Base-by-base conservation (phyloP, 1,139 yeast species). In the Eremothecium sinecaudum region DNA sequence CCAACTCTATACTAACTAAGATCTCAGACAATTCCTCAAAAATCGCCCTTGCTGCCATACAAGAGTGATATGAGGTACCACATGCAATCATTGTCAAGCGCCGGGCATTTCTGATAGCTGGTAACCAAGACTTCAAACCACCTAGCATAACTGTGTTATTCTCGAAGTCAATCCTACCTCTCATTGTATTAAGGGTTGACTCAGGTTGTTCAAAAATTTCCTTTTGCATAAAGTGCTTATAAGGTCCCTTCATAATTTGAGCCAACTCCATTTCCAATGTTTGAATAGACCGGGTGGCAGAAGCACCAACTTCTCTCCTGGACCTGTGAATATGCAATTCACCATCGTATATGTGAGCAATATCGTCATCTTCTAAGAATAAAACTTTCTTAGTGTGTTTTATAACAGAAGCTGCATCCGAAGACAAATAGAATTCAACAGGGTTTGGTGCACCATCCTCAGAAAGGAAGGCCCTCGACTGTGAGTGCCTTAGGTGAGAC, bases 151-250 rank as follows among this genome's bases (percentile, higher is more conserved):
- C 81, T 30, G 64, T 66, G 48, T 71, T 70, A 56, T 79, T 77
- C 31, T 79, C 90, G 55, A 90, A 90, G 63, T 92, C 97, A 46
- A 90, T 73, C 67, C 99, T 84, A 57, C 99, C 99, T 70, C 98
- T 81, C 98, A 92, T 92, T 35, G 99, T 90, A 68, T 90, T 92
- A 60, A 87, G 79, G 36, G 96, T 82, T 4, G 97, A 87, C 55
- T 92, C 98, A 28, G 98, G 98, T 66, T 92, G 99, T 63, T 92
- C 98, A 57, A 81, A 83, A 50, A 92, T 92, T 66, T 92, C 99
- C 72, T 92, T 92, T 65, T 87, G 94, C 99, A 92, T 92, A 62
- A 87, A 92, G 63, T 90, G 98, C 49, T 75, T 77, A 67, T 81
- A 90, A 46, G 83, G 81, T 51, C 98, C 98, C 69, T 86, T 90